These are phyloP conservation scores for Leishmania tropica DNA, from an alignment of 208 protist species.

Conservation along the genomic window DNA sequence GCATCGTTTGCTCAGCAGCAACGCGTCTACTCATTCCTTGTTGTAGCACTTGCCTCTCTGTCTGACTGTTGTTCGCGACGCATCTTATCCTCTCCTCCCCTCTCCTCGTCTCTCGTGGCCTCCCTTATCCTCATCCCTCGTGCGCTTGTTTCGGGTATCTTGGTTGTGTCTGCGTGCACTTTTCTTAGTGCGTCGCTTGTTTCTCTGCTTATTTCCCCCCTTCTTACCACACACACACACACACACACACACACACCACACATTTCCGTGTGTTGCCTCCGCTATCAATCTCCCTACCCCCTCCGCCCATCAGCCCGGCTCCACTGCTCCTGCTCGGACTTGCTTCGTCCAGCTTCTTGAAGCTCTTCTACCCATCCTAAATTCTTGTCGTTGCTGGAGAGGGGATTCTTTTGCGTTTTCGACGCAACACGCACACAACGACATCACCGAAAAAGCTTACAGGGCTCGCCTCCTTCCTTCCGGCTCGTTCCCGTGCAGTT, in stretches of 20 bases:
- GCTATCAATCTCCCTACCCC: not conserved
- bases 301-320: not conserved
- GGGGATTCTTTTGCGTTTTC: not conserved
- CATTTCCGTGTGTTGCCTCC: not conserved
- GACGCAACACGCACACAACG: not conserved
- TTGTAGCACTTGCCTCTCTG: not conserved
- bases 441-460: not conserved
- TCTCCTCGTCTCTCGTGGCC: not conserved
- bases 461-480: not conserved
- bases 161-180: not conserved
- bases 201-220: not conserved
- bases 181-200: not conserved
- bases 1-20: not conserved
- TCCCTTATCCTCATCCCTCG: not conserved
- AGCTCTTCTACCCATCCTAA: slow-evolving; percentile 12
- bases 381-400: not conserved
- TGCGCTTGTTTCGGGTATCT: not conserved
- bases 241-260: not conserved
- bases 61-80: not conserved
- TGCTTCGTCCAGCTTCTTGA: slow-evolving; percentile 5
- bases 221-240: not conserved
- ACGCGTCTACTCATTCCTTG: not conserved
- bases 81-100: not conserved
- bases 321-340: slow-evolving; percentile 8
- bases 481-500: not conserved